Evolutionary conservation across 2,329 filamentous ascomycete genomes (phyloP).

Genomic region (Ceratocystis albifundus): DNA sequence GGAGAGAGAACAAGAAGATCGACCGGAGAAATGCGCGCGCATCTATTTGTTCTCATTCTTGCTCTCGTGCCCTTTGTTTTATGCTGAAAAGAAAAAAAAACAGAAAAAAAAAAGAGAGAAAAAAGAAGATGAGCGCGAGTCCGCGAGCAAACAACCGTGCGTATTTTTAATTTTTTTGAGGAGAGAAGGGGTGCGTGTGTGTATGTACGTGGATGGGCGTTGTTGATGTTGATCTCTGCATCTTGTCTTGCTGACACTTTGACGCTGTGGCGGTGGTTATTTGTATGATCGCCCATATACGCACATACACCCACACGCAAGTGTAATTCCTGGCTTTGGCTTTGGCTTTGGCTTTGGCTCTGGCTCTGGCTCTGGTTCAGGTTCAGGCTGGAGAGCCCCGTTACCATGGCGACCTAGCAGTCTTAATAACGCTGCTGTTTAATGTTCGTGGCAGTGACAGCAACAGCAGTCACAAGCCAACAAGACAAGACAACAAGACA

Average conservation of each 20-base stretch:
- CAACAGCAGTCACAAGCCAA: background rate
- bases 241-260: background rate
- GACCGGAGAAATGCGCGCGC: background rate
- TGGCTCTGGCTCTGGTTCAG: background rate
- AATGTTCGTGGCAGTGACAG: background rate
- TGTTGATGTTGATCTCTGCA: conserved; percentile 1
- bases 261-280: background rate
- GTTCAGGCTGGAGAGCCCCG: background rate
- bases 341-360: background rate
- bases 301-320: background rate
- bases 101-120: too few species aligned
- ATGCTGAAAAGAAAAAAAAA: background rate
- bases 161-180: background rate
- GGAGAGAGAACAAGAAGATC: background rate
- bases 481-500: background rate
- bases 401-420: background rate
- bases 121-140: background rate
- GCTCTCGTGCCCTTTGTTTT: background rate
- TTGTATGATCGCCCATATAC: conserved; percentile 4
- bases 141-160: background rate
- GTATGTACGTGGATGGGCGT: background rate
- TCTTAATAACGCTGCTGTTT: background rate
- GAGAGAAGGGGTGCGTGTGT: background rate
- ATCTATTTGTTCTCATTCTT: background rate
- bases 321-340: background rate